A percentile compares a stretch with the other conserved stretches of the same genome.
These are phyloP conservation scores for Hymenoscyphus albidus DNA, from an alignment of 2,329 filamentous ascomycete genomes.

Conservation along the genomic window DNA sequence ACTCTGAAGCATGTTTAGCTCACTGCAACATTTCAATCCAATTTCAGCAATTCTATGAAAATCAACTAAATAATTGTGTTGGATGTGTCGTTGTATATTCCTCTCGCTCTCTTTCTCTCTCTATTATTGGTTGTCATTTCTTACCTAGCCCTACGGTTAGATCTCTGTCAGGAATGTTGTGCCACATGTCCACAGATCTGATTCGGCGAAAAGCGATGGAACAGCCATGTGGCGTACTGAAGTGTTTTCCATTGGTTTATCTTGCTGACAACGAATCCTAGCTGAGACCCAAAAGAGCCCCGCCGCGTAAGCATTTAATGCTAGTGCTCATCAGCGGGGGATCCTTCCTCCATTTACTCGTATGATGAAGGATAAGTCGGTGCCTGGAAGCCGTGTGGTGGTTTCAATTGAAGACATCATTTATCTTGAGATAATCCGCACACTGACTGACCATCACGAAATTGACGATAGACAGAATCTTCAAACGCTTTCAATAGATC, in stretches of 20 bases:
- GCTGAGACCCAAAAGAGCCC: neutral
- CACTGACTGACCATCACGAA: neutral
- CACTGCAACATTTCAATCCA: neutral
- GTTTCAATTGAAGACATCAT: neutral
- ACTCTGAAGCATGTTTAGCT: neutral
- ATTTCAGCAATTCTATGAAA: neutral
- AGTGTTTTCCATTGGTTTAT: neutral
- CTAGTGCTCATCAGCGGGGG: neutral
- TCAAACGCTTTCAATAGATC: neutral
- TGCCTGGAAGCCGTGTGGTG: neutral
- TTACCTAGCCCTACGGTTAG: neutral
- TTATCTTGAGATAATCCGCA: neutral
- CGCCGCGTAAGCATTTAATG: neutral
- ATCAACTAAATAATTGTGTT: neutral
- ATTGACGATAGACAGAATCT: neutral
- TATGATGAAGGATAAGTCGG: neutral
- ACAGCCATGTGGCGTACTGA: neutral
- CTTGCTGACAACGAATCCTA: neutral
- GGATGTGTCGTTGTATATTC: neutral
- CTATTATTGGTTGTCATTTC: neutral
- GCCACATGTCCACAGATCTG: neutral
- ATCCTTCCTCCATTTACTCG: neutral
- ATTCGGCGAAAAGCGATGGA: neutral
- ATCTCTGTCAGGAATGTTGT: neutral
- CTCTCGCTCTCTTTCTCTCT: neutral